These are phyloP conservation scores for Starmerella floris DNA, from an alignment of 805 yeast species.

Conservation along the genomic window DNA sequence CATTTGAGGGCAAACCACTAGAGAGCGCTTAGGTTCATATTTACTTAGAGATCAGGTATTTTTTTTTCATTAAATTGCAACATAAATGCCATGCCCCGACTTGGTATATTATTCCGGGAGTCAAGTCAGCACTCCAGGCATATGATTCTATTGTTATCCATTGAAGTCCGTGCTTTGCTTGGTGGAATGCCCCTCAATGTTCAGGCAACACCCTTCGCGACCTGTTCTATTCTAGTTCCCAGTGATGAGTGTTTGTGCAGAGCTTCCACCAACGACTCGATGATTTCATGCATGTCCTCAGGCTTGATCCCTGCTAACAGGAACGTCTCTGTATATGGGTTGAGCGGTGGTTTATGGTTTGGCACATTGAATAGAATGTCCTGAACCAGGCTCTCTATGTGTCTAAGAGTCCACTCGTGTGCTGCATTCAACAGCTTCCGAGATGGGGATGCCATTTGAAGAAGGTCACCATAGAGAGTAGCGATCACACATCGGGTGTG, in stretches of 20 bases:
- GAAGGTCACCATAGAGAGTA: constrained; percentile 22
- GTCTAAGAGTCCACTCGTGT: constrained; percentile 27
- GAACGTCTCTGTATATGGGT: constrained; percentile 23
- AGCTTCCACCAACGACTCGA: constrained; percentile 22
- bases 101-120: too few species aligned
- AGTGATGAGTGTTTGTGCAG: constrained; percentile 21
- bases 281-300: constrained; percentile 17
- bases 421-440: constrained; percentile 25
- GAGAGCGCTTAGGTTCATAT: not conserved
- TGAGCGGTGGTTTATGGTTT: constrained; percentile 17
- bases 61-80: too few species aligned
- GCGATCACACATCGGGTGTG: constrained; percentile 24
- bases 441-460: constrained; percentile 23
- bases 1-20: not conserved
- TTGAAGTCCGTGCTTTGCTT: too few species aligned
- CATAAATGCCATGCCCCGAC: too few species aligned
- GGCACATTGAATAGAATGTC: constrained; percentile 25
- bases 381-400: constrained; percentile 24
- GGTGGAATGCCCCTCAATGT: too few species aligned
- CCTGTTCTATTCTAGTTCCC: constrained; percentile 25
- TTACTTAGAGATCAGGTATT: not conserved
- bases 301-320: constrained; percentile 20
- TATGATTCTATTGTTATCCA: too few species aligned
- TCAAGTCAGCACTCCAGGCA: too few species aligned
- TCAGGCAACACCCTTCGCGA: constrained; percentile 26